Conservation (phyloP, 495 filamentous ascomycete species). For the Xylaria acuta region DNA sequence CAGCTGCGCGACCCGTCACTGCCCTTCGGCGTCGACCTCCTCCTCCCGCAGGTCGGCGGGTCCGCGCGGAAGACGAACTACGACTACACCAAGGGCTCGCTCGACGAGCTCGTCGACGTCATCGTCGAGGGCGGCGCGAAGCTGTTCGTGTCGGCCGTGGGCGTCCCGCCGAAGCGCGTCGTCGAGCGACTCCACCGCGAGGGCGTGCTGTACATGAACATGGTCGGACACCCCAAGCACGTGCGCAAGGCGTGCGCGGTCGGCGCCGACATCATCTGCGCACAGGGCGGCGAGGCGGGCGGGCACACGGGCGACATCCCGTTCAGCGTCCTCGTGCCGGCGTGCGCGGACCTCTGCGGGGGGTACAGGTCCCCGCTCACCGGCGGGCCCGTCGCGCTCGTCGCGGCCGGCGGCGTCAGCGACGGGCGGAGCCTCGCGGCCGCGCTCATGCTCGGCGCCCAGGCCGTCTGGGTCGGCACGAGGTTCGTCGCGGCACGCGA, state of each 20-base stretch:
- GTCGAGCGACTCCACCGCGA: constrained; percentile 83
- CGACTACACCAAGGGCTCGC: constrained; percentile 97
- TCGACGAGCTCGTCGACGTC: constrained; percentile 84
- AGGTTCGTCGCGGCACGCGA: constrained; percentile 90
- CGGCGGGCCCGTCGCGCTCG: constrained; percentile 81
- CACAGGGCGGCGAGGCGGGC: constrained; percentile 70
- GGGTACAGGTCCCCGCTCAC: constrained; percentile 81
- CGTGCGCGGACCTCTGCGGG: constrained; percentile 77
- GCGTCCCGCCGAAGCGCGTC: constrained; percentile 82
- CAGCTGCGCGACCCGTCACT: constrained; percentile 87
- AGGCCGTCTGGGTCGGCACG: constrained; percentile 91
- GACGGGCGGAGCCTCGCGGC: constrained; percentile 89
- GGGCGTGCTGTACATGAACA: constrained; percentile 96
- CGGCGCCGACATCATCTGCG: constrained; percentile 78
- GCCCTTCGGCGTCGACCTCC: constrained; percentile 91
- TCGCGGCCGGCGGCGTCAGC: constrained; percentile 90
- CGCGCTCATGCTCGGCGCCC: constrained; percentile 85
- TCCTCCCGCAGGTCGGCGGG: constrained; percentile 93
- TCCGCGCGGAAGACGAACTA: constrained; percentile 93
- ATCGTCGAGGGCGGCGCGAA: constrained; percentile 85
- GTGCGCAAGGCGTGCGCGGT: constrained; percentile 85
- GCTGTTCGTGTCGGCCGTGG: constrained; percentile 93
- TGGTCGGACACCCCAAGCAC: constrained; percentile 98
- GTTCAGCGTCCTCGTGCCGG: constrained; percentile 69
- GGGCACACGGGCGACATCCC: constrained; percentile 71